phyloP scores from a whole-genome alignment of 331 rosid genomes.

The Spiraea crenata region DNA sequence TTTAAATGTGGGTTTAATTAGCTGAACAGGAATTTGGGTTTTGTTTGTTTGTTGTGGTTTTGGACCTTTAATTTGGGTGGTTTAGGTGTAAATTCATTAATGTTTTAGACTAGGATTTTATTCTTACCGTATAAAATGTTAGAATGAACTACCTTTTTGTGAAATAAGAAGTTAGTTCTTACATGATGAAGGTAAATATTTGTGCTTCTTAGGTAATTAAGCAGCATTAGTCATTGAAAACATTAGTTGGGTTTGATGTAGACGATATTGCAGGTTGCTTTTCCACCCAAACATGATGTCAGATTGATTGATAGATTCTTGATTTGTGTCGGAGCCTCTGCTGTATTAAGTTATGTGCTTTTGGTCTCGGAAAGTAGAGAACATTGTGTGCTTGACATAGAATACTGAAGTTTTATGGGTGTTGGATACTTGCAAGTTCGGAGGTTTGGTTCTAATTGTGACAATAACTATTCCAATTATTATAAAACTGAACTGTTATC shows the following conservation, averaged over 20 bases:
- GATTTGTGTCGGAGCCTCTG: not conserved
- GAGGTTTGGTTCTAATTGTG: not conserved
- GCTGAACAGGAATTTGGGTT: not conserved
- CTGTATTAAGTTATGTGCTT: not conserved
- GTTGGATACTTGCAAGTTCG: not conserved
- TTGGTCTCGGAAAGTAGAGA: not conserved
- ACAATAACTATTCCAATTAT: not conserved
- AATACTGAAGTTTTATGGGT: not conserved
- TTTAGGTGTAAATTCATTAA: not conserved
- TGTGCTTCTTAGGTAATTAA: not conserved
- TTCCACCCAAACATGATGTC: not conserved
- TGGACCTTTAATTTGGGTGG: not conserved
- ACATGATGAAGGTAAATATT: not conserved
- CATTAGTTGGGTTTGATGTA: not conserved
- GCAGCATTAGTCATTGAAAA: not conserved
- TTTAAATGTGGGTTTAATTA: constrained; percentile 6
- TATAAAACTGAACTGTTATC: not conserved
- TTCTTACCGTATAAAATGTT: not conserved
- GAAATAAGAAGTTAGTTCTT: not conserved
- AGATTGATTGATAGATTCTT: not conserved
- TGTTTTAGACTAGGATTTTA: not conserved
- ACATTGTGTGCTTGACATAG: not conserved
- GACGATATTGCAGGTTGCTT: not conserved
- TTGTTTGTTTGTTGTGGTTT: not conserved
- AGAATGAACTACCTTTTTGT: not conserved